phyloP scores from a whole-genome alignment of 495 filamentous ascomycete species.

The Hypoxylon crocopeplum region DNA sequence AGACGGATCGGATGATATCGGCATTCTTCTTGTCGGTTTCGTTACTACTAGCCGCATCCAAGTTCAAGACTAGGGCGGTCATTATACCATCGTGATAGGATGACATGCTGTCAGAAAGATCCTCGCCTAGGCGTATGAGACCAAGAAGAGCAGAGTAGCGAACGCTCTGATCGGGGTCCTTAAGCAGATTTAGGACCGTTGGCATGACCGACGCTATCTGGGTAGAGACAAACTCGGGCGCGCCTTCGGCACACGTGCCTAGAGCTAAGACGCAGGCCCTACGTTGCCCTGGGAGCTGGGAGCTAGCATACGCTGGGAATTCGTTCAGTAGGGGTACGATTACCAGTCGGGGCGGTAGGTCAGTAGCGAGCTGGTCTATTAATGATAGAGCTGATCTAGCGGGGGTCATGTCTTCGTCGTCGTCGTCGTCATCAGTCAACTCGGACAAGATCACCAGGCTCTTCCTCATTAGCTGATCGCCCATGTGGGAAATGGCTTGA shows the following conservation, averaged over 20 bases:
- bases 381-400: slow-evolving; percentile 84
- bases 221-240: slow-evolving; percentile 92
- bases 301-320: slow-evolving; percentile 79
- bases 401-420: slow-evolving; percentile 93
- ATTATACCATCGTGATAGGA: slow-evolving; percentile 83
- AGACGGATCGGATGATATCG: slow-evolving; percentile 86
- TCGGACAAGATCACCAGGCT: slow-evolving; percentile 87
- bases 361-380: slow-evolving; percentile 85
- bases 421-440: slow-evolving; percentile 75
- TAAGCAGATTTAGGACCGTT: slow-evolving; percentile 80
- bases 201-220: slow-evolving; percentile 88
- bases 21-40: slow-evolving; percentile 68
- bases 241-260: slow-evolving; percentile 94
- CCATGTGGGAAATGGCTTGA: slow-evolving; percentile 77
- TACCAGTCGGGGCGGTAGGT: slow-evolving; percentile 91
- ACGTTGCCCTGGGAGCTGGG: slow-evolving; percentile 73
- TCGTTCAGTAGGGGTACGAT: slow-evolving; percentile 89
- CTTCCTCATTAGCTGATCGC: slow-evolving; percentile 84
- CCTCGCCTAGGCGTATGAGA: slow-evolving; percentile 87
- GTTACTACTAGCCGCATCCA: slow-evolving; percentile 72
- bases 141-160: slow-evolving; percentile 85
- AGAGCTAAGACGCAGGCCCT: slow-evolving; percentile 91
- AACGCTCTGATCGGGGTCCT: slow-evolving; percentile 81
- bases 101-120: slow-evolving; percentile 86
- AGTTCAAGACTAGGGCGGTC: slow-evolving; percentile 82